Evolutionary conservation across 805 yeast genomes (phyloP), one percentile per base, ranked within the genome.

Genomic region (Debaryomyces hansenii): DNA sequence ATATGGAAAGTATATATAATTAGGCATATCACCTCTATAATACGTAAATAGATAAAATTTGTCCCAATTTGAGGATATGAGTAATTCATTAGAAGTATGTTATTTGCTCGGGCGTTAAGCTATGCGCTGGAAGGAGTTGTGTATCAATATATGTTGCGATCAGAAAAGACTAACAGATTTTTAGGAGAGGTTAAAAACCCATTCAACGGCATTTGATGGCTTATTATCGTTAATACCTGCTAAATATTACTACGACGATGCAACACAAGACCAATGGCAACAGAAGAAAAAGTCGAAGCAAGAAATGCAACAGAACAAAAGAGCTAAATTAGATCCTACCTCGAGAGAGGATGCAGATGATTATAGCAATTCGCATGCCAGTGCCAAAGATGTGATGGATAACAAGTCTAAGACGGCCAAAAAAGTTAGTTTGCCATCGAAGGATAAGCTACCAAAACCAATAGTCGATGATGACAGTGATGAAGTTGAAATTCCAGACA

Each of bases 211-310:
- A 4, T 92, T 92, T 64, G 89, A 88, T 62, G 96, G 97, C 20
- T 72, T 92, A 43, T 73, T 92, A 48, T 89, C 97, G 16, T 72
- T 92, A 64, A 91, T 92, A 48, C 97, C 98, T 3, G 96, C 97
- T 2, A 90, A 90, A 61, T 90, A 86, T 60, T 92, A 92, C 64
- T 90, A 88, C 63, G 97, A 91, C 64, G 96, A 87, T 34, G 92
- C 88, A 48, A 85, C 92, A 2, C 83, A 85, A 57, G 84, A 85
- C 43, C 97, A 92, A 67, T 91, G 97, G 97, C 84, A 85, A 56
- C 85, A 84, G 56, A 87, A 83, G 70, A 89, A 90, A 72, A 80
- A 84, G 67, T 66, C 82, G 27, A 87, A 85, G 56, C 80, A 77
- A 44, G 90, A 88, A 54, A 66, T 74, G 16, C 80, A 74, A 53